A percentile compares a stretch with the other conserved stretches of the same genome.
phyloP scores from a whole-genome alignment of 2,329 filamentous ascomycete genomes.

The Nannizziopsis arthrosporioides region DNA sequence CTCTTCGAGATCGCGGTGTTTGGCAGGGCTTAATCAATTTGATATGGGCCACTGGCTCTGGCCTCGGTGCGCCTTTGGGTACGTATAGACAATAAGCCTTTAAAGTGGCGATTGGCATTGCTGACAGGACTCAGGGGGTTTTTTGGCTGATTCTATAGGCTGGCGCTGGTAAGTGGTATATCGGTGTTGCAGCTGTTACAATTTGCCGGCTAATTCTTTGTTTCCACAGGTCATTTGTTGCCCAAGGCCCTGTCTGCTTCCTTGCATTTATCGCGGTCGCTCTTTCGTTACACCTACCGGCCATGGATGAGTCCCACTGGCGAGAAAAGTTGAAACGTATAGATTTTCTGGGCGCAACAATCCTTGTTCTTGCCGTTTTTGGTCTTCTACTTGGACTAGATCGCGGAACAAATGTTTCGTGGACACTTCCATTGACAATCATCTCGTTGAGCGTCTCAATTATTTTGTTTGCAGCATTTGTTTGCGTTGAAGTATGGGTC shows the following conservation, averaged over 20 bases:
- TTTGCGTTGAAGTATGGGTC: conserved; percentile 55
- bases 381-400: conserved; percentile 59
- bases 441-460: conserved; percentile 45
- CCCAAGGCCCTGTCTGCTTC: conserved; percentile 57
- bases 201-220: conserved; percentile 13
- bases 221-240: conserved; percentile 51
- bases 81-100: conserved; percentile 7
- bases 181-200: neutral
- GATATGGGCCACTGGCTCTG: conserved; percentile 56
- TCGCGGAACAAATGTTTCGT: conserved; percentile 59
- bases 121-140: conserved; percentile 36
- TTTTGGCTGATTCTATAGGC: conserved; percentile 60
- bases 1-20: conserved; percentile 55
- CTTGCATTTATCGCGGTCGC: conserved; percentile 54
- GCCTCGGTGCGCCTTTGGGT: conserved; percentile 57
- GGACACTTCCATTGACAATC: conserved; percentile 49
- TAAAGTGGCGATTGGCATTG: neutral
- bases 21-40: conserved; percentile 69
- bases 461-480: conserved; percentile 53
- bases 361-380: conserved; percentile 55
- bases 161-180: conserved; percentile 54
- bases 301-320: conserved; percentile 50
- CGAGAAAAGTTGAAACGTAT: conserved; percentile 53
- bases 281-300: conserved; percentile 51
- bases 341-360: conserved; percentile 60